A percentile compares a stretch with the other conserved stretches of the same genome.
Evolutionary conservation across 352 stramenopile genomes (phyloP).

Genomic region (Thalassiosira exigua): DNA sequence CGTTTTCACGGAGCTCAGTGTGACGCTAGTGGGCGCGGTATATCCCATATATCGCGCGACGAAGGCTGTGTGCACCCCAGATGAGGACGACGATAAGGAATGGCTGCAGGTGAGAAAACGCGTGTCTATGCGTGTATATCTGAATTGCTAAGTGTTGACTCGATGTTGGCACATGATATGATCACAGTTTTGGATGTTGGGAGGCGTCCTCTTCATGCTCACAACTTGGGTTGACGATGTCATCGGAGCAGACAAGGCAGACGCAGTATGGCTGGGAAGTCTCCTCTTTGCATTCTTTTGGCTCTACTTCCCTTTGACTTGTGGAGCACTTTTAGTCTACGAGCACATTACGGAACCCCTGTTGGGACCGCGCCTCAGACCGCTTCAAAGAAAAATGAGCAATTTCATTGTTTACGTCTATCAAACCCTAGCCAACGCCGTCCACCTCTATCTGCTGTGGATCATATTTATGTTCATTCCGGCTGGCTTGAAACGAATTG

Average conservation of each 20-base stretch:
- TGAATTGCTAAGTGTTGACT: neutral
- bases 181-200: constrained; percentile 60
- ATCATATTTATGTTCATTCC: constrained; percentile 34
- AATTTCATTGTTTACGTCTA: constrained; percentile 50
- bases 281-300: constrained; percentile 64
- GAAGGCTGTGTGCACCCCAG: constrained; percentile 58
- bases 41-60: constrained; percentile 69
- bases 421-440: neutral
- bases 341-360: constrained; percentile 66
- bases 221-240: constrained; percentile 73
- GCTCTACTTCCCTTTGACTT: constrained; percentile 60
- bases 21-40: constrained; percentile 60
- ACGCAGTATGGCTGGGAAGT: constrained; percentile 39
- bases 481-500: constrained; percentile 21
- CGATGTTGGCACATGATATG: neutral
- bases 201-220: constrained; percentile 55
- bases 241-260: constrained; percentile 15
- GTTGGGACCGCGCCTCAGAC: constrained; percentile 50
- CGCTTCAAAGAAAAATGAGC: constrained; percentile 54
- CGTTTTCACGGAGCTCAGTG: constrained; percentile 42
- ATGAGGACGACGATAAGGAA: constrained; percentile 58
- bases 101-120: constrained; percentile 51
- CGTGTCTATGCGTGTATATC: neutral
- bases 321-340: constrained; percentile 65
- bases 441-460: too few species aligned